These are phyloP conservation scores for Boletellus emodensis DNA, from an alignment of 768 basidiomycete species.

Conservation along the genomic window DNA sequence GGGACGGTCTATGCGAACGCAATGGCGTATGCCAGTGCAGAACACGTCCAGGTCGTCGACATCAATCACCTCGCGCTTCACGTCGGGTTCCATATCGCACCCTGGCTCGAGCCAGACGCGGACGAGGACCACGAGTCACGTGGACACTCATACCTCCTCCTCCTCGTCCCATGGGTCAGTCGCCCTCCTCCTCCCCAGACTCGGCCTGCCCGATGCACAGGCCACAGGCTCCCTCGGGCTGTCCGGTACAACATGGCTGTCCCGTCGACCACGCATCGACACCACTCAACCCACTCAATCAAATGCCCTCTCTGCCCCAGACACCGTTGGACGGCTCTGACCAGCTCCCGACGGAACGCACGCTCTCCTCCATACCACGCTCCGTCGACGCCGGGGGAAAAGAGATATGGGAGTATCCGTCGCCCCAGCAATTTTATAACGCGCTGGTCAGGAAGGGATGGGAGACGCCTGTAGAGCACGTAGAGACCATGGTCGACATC, in stretches of 20 bases:
- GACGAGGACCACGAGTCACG: slow-evolving; percentile 9
- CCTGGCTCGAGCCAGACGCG: no score
- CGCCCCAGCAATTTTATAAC: slow-evolving; percentile 97
- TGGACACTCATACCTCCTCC: background rate
- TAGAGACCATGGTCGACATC: slow-evolving; percentile 96
- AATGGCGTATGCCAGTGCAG: slow-evolving; percentile 16
- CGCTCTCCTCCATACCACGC: slow-evolving; percentile 83
- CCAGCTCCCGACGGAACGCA: slow-evolving; percentile 69
- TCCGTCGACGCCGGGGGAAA: slow-evolving; percentile 29
- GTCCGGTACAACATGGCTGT: slow-evolving; percentile 53
- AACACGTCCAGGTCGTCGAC: slow-evolving; percentile 24
- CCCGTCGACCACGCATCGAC: slow-evolving; percentile 54
- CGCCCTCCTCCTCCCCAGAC: slow-evolving; percentile 11
- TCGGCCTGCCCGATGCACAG: slow-evolving; percentile 12
- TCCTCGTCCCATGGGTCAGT: slow-evolving; percentile 15
- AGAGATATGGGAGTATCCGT: slow-evolving; percentile 88
- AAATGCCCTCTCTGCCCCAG: slow-evolving; percentile 85
- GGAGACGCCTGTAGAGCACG: slow-evolving; percentile 95
- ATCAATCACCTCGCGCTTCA: slow-evolving; percentile 21
- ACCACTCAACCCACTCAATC: slow-evolving; percentile 66
- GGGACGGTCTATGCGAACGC: slow-evolving; percentile 14
- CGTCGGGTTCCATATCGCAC: background rate
- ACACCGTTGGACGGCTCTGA: slow-evolving; percentile 50
- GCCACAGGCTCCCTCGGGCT: slow-evolving; percentile 19
- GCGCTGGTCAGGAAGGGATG: slow-evolving; percentile 93